Conservation (phyloP, 2,329 filamentous ascomycete genomes). For the Neopestalotiopsis sp. region DNA sequence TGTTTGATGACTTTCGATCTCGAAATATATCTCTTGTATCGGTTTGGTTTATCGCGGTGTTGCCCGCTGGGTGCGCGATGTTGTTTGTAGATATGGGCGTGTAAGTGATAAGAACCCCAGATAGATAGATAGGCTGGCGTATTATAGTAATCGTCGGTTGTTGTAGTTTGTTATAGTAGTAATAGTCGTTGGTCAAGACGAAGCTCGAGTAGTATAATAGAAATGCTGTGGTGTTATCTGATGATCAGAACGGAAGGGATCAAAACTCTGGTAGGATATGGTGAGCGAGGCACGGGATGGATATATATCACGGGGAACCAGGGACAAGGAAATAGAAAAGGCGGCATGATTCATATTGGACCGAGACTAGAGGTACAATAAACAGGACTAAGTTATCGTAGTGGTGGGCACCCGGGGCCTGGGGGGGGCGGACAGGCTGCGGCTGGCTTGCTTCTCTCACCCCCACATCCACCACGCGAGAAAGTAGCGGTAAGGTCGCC, state of each 20-base stretch:
- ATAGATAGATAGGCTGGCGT: slow-evolving; percentile 7
- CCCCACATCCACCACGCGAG: slow-evolving; percentile 13
- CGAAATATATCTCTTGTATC: background rate
- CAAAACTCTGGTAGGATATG: background rate
- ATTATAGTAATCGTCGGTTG: background rate
- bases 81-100: slow-evolving; percentile 10
- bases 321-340: slow-evolving; percentile 3
- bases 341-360: slow-evolving; percentile 18
- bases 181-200: slow-evolving; percentile 9
- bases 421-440: background rate
- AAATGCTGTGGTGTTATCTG: slow-evolving; percentile 6
- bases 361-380: slow-evolving; percentile 14
- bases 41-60: background rate
- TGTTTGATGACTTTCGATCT: background rate
- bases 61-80: background rate
- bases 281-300: slow-evolving; percentile 17
- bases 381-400: background rate
- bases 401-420: background rate
- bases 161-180: background rate
- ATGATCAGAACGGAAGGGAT: slow-evolving; percentile 3
- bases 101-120: slow-evolving; percentile 10
- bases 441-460: slow-evolving; percentile 1
- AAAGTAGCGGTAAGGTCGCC: slow-evolving; percentile 20
- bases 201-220: slow-evolving; percentile 6
- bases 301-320: slow-evolving; percentile 15